Percentiles rank a stretch among this genome's conserved stretches.
phyloP scores from a whole-genome alignment of 73 alveolate species.

The Blepharisma stoltei region DNA sequence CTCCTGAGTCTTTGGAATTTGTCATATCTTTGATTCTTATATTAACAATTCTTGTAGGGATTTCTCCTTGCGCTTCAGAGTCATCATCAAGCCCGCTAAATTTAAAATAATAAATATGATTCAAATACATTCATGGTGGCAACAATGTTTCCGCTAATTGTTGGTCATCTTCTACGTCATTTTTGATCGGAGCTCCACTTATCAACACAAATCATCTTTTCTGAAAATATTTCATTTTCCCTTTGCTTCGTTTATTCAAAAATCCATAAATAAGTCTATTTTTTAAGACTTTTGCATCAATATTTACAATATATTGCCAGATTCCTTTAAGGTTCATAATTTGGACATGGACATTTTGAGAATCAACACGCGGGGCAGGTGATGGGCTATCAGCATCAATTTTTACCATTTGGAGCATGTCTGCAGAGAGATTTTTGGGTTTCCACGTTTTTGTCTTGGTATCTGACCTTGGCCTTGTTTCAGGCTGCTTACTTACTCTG shows the following conservation, averaged over 20 bases:
- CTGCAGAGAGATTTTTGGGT: constrained; percentile 28
- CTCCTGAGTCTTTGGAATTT: constrained; percentile 70
- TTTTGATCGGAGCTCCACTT: constrained; percentile 70
- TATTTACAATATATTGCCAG: constrained; percentile 45
- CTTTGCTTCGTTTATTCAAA: constrained; percentile 71
- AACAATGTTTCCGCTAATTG: constrained; percentile 53
- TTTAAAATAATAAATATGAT: constrained; percentile 56
- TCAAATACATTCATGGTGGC: constrained; percentile 80
- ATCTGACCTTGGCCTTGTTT: constrained; percentile 39
- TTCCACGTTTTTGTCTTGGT: constrained; percentile 30
- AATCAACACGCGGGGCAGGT: constrained; percentile 23
- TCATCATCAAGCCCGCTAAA: constrained; percentile 52
- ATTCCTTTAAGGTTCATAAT: constrained; percentile 58
- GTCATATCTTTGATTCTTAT: constrained; percentile 67
- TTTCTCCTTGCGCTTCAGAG: constrained; percentile 60
- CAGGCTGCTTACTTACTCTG: constrained; percentile 14
- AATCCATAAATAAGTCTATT: constrained; percentile 68
- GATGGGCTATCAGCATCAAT: constrained; percentile 35
- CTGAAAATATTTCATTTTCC: constrained; percentile 62
- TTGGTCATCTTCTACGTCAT: constrained; percentile 55
- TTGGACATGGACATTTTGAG: constrained; percentile 37
- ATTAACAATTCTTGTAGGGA: constrained; percentile 26
- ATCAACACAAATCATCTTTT: constrained; percentile 74
- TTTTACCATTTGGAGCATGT: constrained; percentile 37
- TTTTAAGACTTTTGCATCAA: constrained; percentile 47